Conservation (phyloP, 139 green algal species). For the Nannochloris sp. region DNA sequence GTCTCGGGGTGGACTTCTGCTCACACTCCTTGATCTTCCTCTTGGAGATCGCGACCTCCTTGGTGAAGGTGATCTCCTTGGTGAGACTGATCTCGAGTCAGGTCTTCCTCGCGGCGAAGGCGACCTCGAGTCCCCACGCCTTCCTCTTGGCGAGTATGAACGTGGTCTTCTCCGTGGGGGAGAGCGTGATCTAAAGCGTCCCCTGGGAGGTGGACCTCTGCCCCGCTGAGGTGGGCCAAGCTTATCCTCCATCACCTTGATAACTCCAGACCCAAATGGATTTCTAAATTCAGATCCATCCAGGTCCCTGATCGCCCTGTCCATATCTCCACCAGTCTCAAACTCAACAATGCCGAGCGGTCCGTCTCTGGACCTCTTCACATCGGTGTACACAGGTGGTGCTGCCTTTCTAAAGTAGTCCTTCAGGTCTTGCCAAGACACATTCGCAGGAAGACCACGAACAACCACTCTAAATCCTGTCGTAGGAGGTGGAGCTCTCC, state of each 20-base stretch:
- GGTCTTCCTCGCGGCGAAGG: not conserved
- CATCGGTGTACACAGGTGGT: conserved; percentile 63
- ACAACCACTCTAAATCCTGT: conserved; percentile 66
- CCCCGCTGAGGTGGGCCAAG: not conserved
- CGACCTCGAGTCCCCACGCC: not conserved
- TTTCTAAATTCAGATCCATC: conserved; percentile 81
- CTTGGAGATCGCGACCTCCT: not conserved
- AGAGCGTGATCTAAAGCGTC: not conserved
- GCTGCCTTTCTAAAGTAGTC: conserved; percentile 57
- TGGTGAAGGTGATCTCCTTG: not conserved
- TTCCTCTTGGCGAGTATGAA: not conserved
- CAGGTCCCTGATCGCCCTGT: conserved; percentile 46
- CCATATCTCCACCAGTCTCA: conserved; percentile 43
- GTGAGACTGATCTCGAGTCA: not conserved
- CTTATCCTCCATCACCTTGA: conserved; percentile 25
- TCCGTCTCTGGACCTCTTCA: conserved; percentile 39
- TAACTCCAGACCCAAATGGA: conserved; percentile 57
- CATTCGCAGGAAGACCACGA: conserved; percentile 61
- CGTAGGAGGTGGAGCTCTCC: conserved; percentile 4
- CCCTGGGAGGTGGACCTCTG: not conserved
- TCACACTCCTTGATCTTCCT: conserved; percentile 1
- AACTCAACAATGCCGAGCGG: conserved; percentile 58
- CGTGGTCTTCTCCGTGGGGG: not conserved
- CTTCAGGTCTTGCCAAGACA: conserved; percentile 95
- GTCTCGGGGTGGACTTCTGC: not conserved